These are phyloP conservation scores for Castanea mollissima DNA, from an alignment of 306 rosid species.

Conservation along the genomic window DNA sequence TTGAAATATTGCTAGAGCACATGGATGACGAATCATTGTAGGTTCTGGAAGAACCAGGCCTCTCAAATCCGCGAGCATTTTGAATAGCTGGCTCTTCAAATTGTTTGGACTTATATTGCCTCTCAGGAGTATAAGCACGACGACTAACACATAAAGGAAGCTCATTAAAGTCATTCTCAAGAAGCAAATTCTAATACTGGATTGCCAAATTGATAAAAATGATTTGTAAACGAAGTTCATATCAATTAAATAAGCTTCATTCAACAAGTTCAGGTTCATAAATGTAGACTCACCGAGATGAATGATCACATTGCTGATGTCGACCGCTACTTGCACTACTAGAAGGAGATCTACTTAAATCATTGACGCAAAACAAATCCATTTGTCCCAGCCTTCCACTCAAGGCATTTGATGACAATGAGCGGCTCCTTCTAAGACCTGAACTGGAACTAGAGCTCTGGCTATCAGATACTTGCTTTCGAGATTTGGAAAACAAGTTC, in stretches of 20 bases:
- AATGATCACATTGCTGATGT: conserved; percentile 50
- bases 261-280: conserved; percentile 7
- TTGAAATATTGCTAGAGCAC: conserved; percentile 63
- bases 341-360: conserved; percentile 72
- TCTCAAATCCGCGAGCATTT: conserved; percentile 37
- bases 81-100: conserved; percentile 37
- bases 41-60: conserved; percentile 57
- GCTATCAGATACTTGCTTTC: conserved; percentile 45
- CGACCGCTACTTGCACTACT: conserved; percentile 45
- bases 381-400: conserved; percentile 34
- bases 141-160: conserved; percentile 37
- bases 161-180: conserved; percentile 13
- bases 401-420: conserved; percentile 77
- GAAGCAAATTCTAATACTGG: neutral
- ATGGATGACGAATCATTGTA: conserved; percentile 66
- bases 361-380: conserved; percentile 35
- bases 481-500: conserved; percentile 53
- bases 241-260: neutral
- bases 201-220: neutral
- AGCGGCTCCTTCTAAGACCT: conserved; percentile 78
- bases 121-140: conserved; percentile 50
- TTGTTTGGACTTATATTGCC: conserved; percentile 40
- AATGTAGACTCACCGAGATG: conserved; percentile 59
- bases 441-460: conserved; percentile 53
- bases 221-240: neutral